These are phyloP conservation scores for Ustilago bromivora DNA, from an alignment of 1,284 basidiomycete species.

Conservation along the genomic window DNA sequence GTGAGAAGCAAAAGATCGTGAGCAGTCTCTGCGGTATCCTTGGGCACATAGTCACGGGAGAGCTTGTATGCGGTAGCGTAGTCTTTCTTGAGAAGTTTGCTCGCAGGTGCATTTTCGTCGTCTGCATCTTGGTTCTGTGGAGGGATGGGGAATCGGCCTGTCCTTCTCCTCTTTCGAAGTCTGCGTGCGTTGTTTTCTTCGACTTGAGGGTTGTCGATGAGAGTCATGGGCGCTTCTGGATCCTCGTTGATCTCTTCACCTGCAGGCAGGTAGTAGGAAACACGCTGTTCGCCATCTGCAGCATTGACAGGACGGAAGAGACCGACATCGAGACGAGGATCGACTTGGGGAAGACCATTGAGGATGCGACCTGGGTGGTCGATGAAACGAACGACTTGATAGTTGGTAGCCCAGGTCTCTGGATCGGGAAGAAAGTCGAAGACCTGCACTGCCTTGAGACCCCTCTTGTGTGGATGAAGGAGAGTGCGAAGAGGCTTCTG, in stretches of 20 bases:
- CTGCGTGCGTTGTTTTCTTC: slow-evolving; percentile 56
- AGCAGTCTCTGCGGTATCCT: slow-evolving; percentile 46
- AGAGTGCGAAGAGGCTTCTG: slow-evolving; percentile 55
- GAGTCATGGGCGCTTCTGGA: slow-evolving; percentile 34
- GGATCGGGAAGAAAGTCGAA: slow-evolving; percentile 67
- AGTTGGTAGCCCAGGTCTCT: slow-evolving; percentile 68
- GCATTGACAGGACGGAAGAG: slow-evolving; percentile 61
- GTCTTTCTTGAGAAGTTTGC: slow-evolving; percentile 41
- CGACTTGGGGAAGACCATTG: slow-evolving; percentile 52
- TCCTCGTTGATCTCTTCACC: slow-evolving; percentile 57
- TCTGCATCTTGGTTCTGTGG: slow-evolving; percentile 20
- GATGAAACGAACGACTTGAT: slow-evolving; percentile 66
- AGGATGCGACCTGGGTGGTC: slow-evolving; percentile 60
- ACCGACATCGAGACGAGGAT: slow-evolving; percentile 58
- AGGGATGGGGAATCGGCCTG: slow-evolving; percentile 55
- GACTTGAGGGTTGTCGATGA: slow-evolving; percentile 38
- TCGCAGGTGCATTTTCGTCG: slow-evolving; percentile 16
- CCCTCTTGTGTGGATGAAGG: slow-evolving; percentile 62
- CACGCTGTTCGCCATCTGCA: slow-evolving; percentile 58
- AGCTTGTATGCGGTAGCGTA: slow-evolving; percentile 59
- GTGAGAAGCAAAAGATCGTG: slow-evolving; percentile 58
- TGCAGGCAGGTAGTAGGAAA: slow-evolving; percentile 63
- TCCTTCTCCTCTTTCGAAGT: slow-evolving; percentile 58
- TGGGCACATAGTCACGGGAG: slow-evolving; percentile 60
- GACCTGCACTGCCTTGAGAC: slow-evolving; percentile 60